These are phyloP conservation scores for Monilinia fructicola DNA, from an alignment of 2,329 filamentous ascomycete genomes.

Conservation along the genomic window DNA sequence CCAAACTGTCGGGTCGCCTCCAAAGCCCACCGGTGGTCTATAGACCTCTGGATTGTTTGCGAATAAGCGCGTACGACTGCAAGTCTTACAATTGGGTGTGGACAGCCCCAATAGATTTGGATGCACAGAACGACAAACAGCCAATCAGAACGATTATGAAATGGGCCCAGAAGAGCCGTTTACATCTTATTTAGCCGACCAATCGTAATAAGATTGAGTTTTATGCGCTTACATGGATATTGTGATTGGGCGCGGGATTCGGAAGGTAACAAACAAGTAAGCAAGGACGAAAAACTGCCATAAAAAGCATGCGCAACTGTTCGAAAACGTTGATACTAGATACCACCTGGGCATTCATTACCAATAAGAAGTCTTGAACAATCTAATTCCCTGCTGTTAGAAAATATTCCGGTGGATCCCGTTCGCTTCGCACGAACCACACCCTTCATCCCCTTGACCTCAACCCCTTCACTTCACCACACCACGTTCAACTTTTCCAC, in stretches of 20 bases:
- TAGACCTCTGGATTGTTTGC: neutral
- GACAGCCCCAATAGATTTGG: neutral
- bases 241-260: constrained; percentile 3
- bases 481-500: neutral
- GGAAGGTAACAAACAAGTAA: neutral
- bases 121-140: constrained; percentile 9
- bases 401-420: neutral
- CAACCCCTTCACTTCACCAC: no score
- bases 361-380: neutral
- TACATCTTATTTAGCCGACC: neutral
- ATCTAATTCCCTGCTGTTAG: constrained; percentile 11
- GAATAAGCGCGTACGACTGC: constrained; percentile 12
- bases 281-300: neutral
- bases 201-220: neutral
- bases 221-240: constrained; percentile 1
- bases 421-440: constrained; percentile 1
- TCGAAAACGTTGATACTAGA: no score
- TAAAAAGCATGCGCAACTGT: no score
- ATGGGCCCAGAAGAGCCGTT: neutral
- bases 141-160: constrained; percentile 1
- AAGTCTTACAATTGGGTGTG: neutral
- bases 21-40: neutral
- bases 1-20: constrained; percentile 15
- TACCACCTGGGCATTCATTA: no score
- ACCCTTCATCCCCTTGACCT: neutral